Percentiles rank a stretch among this genome's conserved stretches.
Conservation (phyloP, 306 rosid species). For the Comarum palustre region DNA sequence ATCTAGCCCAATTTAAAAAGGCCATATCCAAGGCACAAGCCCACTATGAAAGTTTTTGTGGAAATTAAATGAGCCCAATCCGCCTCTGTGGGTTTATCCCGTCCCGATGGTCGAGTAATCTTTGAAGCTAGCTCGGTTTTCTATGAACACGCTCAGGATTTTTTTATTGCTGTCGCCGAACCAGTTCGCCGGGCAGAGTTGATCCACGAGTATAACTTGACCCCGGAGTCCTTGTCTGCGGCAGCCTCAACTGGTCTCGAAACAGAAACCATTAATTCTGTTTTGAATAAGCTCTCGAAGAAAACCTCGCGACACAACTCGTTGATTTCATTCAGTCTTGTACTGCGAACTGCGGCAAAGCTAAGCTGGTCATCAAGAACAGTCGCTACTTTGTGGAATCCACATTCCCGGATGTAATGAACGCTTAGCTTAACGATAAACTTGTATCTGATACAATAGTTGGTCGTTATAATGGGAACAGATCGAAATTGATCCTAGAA, state of each 20-base stretch:
- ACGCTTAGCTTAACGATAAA: constrained; percentile 69
- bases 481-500: constrained; percentile 73
- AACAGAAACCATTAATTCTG: constrained; percentile 73
- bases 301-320: constrained; percentile 91
- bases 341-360: constrained; percentile 88
- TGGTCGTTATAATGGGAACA: too few relatives aligned
- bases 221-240: constrained; percentile 81
- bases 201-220: constrained; percentile 89
- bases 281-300: constrained; percentile 78
- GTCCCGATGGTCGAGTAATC: constrained; percentile 83
- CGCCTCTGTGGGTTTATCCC: constrained; percentile 94
- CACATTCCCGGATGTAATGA: constrained; percentile 83
- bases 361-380: constrained; percentile 90
- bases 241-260: constrained; percentile 93
- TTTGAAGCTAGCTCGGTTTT: constrained; percentile 84
- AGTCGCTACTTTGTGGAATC: constrained; percentile 83
- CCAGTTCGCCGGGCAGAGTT: constrained; percentile 99
- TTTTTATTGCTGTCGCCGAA: constrained; percentile 88
- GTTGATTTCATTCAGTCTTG: constrained; percentile 70
- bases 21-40: too few relatives aligned
- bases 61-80: constrained; percentile 24
- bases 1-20: too few relatives aligned
- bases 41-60: too few relatives aligned
- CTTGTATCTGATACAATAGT: constrained; percentile 42
- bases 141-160: constrained; percentile 90